Evolutionary conservation across 768 basidiomycete genomes (phyloP).

Genomic region (Lepiota subincarnata): DNA sequence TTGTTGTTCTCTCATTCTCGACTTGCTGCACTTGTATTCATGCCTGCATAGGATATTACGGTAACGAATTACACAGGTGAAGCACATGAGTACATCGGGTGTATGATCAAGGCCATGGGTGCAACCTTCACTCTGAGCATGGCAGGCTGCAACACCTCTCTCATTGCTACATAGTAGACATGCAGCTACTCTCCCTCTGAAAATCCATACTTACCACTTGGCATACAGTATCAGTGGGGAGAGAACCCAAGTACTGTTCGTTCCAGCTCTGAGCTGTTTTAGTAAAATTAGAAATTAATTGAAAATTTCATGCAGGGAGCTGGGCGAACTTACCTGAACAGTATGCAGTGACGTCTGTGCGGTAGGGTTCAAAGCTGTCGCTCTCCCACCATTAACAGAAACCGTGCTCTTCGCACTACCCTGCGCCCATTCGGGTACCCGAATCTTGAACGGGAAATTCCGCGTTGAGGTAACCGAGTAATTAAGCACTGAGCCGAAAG

Average conservation of each 20-base stretch:
- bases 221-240: constrained; percentile 29
- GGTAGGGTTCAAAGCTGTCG: constrained; percentile 21
- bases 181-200: not conserved
- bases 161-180: constrained; percentile 81
- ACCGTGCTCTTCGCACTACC: constrained; percentile 29
- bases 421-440: constrained; percentile 36
- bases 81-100: constrained; percentile 84
- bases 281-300: not conserved
- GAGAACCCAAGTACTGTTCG: constrained; percentile 18
- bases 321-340: constrained; percentile 26
- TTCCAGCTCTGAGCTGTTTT: constrained; percentile 19
- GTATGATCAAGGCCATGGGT: constrained; percentile 72
- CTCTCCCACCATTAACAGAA: constrained; percentile 23
- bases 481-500: constrained; percentile 31
- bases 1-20: constrained; percentile 22
- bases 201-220: not conserved
- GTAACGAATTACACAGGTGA: constrained; percentile 89
- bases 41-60: constrained; percentile 57
- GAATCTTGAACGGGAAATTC: constrained; percentile 33
- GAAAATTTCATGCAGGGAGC: no score
- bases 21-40: not conserved
- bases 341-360: constrained; percentile 27
- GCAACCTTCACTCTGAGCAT: constrained; percentile 81
- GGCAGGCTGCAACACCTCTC: constrained; percentile 69
- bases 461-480: constrained; percentile 31